These are phyloP conservation scores for Ceratocystis lukuohia DNA, from an alignment of 2,329 filamentous ascomycete genomes.

Conservation along the genomic window DNA sequence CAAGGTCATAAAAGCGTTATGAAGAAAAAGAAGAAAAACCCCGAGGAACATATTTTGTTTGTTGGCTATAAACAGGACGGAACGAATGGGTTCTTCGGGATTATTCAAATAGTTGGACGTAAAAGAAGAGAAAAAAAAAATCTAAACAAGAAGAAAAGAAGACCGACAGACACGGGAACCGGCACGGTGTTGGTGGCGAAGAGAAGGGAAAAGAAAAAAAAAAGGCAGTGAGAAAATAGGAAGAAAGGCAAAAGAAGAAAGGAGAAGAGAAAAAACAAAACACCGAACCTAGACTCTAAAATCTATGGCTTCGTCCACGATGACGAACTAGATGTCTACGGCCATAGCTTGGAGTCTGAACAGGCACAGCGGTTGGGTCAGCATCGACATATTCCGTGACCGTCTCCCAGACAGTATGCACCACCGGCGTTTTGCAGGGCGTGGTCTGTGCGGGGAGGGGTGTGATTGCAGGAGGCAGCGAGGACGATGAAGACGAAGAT, in stretches of 20 bases:
- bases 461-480: background rate
- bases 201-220: background rate
- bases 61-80: no score
- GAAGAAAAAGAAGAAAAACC: no score
- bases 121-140: background rate
- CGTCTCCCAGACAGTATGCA: slow-evolving; percentile 33
- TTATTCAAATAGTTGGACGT: background rate
- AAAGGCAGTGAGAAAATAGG: background rate
- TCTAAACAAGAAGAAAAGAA: background rate
- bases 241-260: background rate
- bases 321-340: background rate
- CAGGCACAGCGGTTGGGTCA: slow-evolving; percentile 4
- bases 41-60: no score
- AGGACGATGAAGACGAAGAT: background rate
- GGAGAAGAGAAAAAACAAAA: background rate
- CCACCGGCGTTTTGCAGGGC: slow-evolving; percentile 24
- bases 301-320: background rate
- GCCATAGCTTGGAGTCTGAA: background rate
- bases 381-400: slow-evolving; percentile 32
- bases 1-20: no score
- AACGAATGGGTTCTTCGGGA: background rate
- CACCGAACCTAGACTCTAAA: background rate
- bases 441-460: slow-evolving; percentile 11
- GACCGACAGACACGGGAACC: background rate
- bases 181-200: background rate